Evolutionary conservation across 139 green algal genomes (phyloP).

Genomic region (Dunaliella primolecta): DNA sequence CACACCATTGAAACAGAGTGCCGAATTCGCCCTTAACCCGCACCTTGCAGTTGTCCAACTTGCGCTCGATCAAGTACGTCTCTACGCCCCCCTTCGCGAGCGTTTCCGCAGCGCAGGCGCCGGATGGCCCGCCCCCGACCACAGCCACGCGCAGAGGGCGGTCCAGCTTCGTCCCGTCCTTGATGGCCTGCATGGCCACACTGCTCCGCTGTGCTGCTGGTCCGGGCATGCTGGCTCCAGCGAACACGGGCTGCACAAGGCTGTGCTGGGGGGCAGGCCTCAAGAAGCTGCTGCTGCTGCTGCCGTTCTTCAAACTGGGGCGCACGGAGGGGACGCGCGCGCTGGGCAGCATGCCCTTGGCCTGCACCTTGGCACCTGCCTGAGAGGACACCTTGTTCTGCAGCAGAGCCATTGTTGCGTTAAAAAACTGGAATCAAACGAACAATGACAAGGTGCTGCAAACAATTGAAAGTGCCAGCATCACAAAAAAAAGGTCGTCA

Average conservation of each 20-base stretch:
- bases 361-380: not conserved
- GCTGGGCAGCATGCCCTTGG: not conserved
- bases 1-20: too few relatives aligned
- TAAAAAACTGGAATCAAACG: too few relatives aligned
- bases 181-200: constrained; percentile 35
- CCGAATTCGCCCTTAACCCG: too few relatives aligned
- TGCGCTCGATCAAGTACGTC: constrained; percentile 95
- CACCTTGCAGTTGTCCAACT: constrained; percentile 98
- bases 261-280: not conserved
- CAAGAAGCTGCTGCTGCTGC: not conserved
- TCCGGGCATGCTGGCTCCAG: not conserved
- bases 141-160: constrained; percentile 88
- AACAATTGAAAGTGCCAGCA: too few relatives aligned
- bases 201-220: not conserved
- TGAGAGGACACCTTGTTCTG: too few relatives aligned
- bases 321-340: not conserved
- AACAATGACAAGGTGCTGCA: too few relatives aligned
- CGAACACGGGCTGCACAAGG: not conserved
- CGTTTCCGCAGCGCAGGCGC: constrained; percentile 93
- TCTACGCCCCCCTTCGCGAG: constrained; percentile 91
- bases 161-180: constrained; percentile 74
- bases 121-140: constrained; percentile 91
- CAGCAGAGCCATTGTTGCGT: not conserved
- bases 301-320: not conserved
- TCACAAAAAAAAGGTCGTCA: too few relatives aligned